A percentile compares a stretch with the other conserved stretches of the same genome.
These are phyloP conservation scores for Brassica nigra DNA, from an alignment of 345 rosid genomes.

Conservation along the genomic window DNA sequence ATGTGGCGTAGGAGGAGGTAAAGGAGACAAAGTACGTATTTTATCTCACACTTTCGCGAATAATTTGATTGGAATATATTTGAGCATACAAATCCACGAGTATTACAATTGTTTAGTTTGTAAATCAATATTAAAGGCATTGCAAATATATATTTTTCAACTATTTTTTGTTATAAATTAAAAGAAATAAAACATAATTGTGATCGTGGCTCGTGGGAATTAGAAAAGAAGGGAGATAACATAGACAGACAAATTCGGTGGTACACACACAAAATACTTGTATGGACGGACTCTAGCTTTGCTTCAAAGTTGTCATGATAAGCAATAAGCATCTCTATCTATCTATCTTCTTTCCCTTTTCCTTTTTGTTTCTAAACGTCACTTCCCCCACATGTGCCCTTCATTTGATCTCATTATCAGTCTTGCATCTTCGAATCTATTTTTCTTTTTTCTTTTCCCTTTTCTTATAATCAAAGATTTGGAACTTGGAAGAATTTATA, in stretches of 20 bases:
- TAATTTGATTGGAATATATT: conserved; percentile 37
- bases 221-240: conserved; percentile 26
- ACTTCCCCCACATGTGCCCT: conserved; percentile 40
- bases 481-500: not conserved
- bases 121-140: not conserved
- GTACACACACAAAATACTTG: conserved; percentile 37
- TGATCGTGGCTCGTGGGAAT: conserved; percentile 21
- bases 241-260: conserved; percentile 44
- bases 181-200: not conserved
- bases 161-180: not conserved
- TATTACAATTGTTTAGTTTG: not conserved
- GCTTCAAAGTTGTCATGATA: conserved; percentile 41
- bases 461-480: not conserved
- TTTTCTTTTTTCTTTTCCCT: conserved; percentile 5
- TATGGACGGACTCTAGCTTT: conserved; percentile 38
- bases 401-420: conserved; percentile 31
- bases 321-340: conserved; percentile 27
- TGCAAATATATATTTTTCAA: not conserved
- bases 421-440: conserved; percentile 39
- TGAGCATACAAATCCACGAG: conserved; percentile 33
- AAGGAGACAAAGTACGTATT: conserved; percentile 26
- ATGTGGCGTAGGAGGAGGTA: conserved; percentile 33
- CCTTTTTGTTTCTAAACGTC: conserved; percentile 25
- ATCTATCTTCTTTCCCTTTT: conserved; percentile 34
- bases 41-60: conserved; percentile 29